phyloP scores from a whole-genome alignment of 2,329 filamentous ascomycete genomes.

The Apiospora phragmitis region DNA sequence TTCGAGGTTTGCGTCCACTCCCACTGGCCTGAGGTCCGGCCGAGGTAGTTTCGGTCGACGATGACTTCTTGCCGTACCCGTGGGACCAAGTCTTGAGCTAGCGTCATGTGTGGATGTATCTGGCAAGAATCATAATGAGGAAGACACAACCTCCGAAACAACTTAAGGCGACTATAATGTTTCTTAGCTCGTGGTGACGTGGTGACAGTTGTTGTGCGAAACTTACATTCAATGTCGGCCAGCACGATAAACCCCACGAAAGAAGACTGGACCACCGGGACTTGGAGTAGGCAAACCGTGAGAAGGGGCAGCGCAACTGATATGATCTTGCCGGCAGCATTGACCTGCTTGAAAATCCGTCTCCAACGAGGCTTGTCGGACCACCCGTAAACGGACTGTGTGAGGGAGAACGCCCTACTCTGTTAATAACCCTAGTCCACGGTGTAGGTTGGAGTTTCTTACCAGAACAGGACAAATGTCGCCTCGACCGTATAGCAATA shows the following conservation, averaged over 20 bases:
- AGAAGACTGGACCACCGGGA: conserved; percentile 14
- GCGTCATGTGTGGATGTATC: conserved; percentile 43
- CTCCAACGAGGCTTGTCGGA: conserved; percentile 12
- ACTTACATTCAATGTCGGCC: conserved; percentile 19
- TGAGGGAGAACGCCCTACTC: conserved; percentile 17
- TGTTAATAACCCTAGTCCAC: neutral
- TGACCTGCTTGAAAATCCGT: conserved; percentile 8
- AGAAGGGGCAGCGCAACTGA: conserved; percentile 19
- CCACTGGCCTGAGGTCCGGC: conserved; percentile 12
- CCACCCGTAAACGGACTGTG: conserved; percentile 20
- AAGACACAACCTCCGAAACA: conserved; percentile 36
- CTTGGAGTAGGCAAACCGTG: conserved; percentile 19
- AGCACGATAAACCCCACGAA: conserved; percentile 17
- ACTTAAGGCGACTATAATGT: conserved; percentile 37
- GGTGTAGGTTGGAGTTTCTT: neutral
- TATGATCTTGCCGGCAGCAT: conserved; percentile 16
- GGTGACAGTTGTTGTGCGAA: neutral
- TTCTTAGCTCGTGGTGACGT: neutral
- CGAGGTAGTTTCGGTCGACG: neutral
- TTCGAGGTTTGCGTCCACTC: conserved; percentile 13
- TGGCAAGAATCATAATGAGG: conserved; percentile 40
- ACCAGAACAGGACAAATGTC: conserved; percentile 11
- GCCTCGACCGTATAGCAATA: conserved; percentile 18
- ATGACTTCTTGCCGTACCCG: conserved; percentile 28
- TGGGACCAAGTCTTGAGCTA: conserved; percentile 34